Evolutionary conservation across 108 stramenopile species (phyloP), one percentile per base, ranked within the genome.

Genomic region (Phaeodactylum tricornutum): DNA sequence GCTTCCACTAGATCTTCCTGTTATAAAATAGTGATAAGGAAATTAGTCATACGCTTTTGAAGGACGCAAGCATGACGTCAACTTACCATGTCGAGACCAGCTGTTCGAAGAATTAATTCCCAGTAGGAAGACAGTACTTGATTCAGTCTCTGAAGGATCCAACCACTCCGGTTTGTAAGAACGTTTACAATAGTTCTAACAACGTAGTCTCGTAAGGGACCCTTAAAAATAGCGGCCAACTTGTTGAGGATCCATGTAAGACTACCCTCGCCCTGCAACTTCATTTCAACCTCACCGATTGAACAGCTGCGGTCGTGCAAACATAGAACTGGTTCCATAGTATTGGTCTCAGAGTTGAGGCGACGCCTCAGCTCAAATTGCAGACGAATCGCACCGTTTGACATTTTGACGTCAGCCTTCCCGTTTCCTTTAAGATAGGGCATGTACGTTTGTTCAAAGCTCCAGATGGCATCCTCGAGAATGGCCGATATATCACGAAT

Each of bases 401-500:
- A 80, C 32, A 92, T 62, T 19, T 69, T 71, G 4, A 84, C 76
- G 49, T 92, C 70, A 11, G 81, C 81, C 25, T 64, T 72, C 5
- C 91, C 91, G 23, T 59, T 67, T 43, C 86, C 91, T 61, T 87
- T 86, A 48, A 92, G 37, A 41, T 92, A 87, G 0, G 91, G 91
- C 70, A 92, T 76, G 55, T 92, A 92, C 22, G 91, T 92, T 53
- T 92, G 91, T 54, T 87, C 91, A 47, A 92, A 92, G 32, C 77
- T 67, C 88, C 88, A 91, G 16, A 61, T 52, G 7, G 80, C 84
- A 67, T 79, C 67, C 45, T 91, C 76, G 38, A 91, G 54, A n/a
- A 71, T 62, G 16, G 88, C 84, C 15, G 88, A 86, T 38, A 91
- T 75, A 25, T 81, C 73, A 22, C 69, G 65, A n/a, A 91, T 72